phyloP scores from a whole-genome alignment of 164 flowering plant genomes.

The Chimonanthus salicifolius region DNA sequence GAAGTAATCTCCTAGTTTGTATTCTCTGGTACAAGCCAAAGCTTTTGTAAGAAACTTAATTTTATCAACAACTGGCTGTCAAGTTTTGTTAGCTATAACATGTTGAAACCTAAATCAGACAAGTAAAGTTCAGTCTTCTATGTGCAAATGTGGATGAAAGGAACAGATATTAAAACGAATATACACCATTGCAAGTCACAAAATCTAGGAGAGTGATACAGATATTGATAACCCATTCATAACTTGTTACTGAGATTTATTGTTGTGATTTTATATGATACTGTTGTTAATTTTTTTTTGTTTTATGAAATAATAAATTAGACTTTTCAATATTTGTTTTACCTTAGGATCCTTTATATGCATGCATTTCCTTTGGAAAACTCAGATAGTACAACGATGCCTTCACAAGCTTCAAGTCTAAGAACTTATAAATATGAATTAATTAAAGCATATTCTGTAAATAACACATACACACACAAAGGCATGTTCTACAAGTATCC shows the following conservation, averaged over 20 bases:
- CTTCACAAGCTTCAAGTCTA: too few relatives aligned
- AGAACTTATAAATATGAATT: too few relatives aligned
- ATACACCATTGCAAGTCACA: background rate
- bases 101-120: background rate
- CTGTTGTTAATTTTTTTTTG: too few relatives aligned
- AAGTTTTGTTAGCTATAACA: background rate
- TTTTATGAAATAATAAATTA: too few relatives aligned
- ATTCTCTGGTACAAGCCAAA: background rate
- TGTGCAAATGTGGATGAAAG: background rate
- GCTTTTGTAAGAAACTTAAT: background rate
- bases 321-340: too few relatives aligned
- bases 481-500: background rate
- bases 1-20: background rate
- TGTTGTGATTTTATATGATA: background rate
- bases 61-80: too few relatives aligned
- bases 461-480: too few relatives aligned
- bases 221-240: background rate
- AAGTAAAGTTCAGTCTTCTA: background rate
- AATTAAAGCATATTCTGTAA: too few relatives aligned
- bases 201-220: background rate
- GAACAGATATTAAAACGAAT: background rate
- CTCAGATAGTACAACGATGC: too few relatives aligned
- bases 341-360: too few relatives aligned
- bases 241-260: background rate
- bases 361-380: too few relatives aligned